These are phyloP conservation scores for Rhodotorula mucilaginosa DNA, from an alignment of 1,284 basidiomycete species.

Conservation along the genomic window DNA sequence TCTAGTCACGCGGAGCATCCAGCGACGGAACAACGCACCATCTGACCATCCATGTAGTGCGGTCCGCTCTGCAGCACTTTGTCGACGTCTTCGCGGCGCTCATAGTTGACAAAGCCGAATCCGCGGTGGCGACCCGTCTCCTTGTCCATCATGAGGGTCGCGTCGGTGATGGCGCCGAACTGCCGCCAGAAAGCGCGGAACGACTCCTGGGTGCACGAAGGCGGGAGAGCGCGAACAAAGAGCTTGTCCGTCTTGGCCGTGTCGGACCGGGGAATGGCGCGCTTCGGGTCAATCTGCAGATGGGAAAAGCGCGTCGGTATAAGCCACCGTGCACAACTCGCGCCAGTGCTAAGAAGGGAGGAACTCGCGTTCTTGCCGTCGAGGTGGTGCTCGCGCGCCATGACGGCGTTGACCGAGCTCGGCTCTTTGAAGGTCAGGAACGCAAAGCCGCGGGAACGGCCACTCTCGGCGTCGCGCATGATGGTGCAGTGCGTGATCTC, in stretches of 20 bases:
- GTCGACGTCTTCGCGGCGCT: conserved; percentile 78
- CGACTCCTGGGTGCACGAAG: conserved; percentile 85
- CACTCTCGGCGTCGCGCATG: conserved; percentile 84
- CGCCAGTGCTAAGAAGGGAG: not conserved
- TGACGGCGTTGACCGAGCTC: conserved; percentile 81
- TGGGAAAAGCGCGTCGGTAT: no score
- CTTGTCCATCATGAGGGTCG: conserved; percentile 97
- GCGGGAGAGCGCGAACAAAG: conserved; percentile 92
- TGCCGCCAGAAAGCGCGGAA: conserved; percentile 90
- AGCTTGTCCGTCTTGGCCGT: conserved; percentile 69
- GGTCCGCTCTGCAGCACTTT: conserved; percentile 51
- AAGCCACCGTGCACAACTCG: not conserved
- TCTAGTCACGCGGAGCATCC: no score
- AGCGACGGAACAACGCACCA: conserved; percentile 31
- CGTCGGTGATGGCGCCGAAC: conserved; percentile 87
- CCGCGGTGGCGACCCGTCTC: conserved; percentile 94
- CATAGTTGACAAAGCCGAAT: conserved; percentile 95
- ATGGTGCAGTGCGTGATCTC: conserved; percentile 88
- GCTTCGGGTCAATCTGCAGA: conserved; percentile 94
- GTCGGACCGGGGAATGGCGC: conserved; percentile 93
- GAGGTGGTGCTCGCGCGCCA: conserved; percentile 78
- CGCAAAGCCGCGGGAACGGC: conserved; percentile 87
- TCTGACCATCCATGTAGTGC: conserved; percentile 49
- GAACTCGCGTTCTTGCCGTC: conserved; percentile 84
- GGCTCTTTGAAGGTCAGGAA: conserved; percentile 88